Evolutionary conservation across 768 basidiomycete genomes (phyloP).

Genomic region (Tricholoma bakamatsutake): DNA sequence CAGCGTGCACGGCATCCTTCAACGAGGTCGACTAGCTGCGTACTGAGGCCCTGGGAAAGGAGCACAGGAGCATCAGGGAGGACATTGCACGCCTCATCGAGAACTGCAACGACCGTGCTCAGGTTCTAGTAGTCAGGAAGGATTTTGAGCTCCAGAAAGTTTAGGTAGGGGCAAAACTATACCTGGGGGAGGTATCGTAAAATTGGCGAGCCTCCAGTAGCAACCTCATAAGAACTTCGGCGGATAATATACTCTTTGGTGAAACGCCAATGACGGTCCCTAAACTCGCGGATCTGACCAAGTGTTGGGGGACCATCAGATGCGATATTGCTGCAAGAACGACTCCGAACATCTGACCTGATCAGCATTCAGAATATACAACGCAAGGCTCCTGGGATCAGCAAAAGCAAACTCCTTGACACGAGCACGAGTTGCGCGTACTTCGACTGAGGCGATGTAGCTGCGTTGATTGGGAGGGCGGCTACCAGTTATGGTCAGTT

Average conservation of each 20-base stretch:
- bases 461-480: slow-evolving; percentile 5
- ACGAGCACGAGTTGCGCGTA: background rate
- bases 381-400: background rate
- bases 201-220: slow-evolving; percentile 24
- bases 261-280: slow-evolving; percentile 29
- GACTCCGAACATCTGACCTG: slow-evolving; percentile 1
- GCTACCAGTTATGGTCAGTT: background rate
- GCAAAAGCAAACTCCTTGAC: slow-evolving; percentile 2
- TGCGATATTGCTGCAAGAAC: background rate
- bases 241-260: slow-evolving; percentile 27
- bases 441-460: slow-evolving; percentile 1
- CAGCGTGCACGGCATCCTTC: background rate
- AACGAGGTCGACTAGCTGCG: background rate
- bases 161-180: background rate
- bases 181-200: slow-evolving; percentile 8
- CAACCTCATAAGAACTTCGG: slow-evolving; percentile 19
- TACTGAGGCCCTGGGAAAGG: background rate
- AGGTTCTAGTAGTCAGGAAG: background rate
- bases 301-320: background rate
- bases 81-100: background rate
- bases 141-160: background rate
- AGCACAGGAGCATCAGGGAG: background rate
- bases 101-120: slow-evolving; percentile 1
- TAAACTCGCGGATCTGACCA: slow-evolving; percentile 15
- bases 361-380: slow-evolving; percentile 12